phyloP scores from a whole-genome alignment of 2,329 filamentous ascomycete genomes.

The Arthroderma sp. region DNA sequence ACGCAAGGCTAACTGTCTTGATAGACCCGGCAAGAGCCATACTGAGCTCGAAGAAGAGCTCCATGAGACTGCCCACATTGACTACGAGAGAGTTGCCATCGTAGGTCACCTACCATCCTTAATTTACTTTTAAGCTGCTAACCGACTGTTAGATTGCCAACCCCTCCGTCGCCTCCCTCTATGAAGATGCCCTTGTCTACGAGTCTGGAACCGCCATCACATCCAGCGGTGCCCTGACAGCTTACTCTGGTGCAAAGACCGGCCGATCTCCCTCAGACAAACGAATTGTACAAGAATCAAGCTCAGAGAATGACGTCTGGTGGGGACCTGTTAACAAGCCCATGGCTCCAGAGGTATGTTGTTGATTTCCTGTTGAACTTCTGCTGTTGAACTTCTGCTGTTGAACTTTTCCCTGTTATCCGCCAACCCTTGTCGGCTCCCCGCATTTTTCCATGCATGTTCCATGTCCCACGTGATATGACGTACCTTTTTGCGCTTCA shows the following conservation, averaged over 20 bases:
- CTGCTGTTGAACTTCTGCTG: neutral
- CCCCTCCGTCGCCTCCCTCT: conserved; percentile 85
- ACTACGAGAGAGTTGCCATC: conserved; percentile 97
- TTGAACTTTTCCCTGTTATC: neutral
- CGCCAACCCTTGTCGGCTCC: neutral
- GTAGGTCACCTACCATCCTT: no score
- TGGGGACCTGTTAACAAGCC: conserved; percentile 99
- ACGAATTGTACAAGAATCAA: conserved; percentile 84
- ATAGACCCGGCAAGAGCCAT: conserved; percentile 70
- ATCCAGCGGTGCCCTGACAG: conserved; percentile 83
- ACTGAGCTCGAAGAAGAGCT: conserved; percentile 97
- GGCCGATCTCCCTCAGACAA: conserved; percentile 94
- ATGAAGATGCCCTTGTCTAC: conserved; percentile 98
- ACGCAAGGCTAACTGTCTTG: conserved; percentile 7
- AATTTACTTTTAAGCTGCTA: no score
- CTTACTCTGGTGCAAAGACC: conserved; percentile 97
- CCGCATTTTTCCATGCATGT: conserved; percentile 3
- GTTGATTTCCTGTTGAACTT: conserved; percentile 1
- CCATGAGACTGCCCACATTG: conserved; percentile 94
- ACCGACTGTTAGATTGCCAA: conserved; percentile 61
- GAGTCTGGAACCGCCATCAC: conserved; percentile 97
- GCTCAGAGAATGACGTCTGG: conserved; percentile 88
- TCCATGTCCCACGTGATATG: conserved; percentile 14
- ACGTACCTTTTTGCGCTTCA: conserved; percentile 15
- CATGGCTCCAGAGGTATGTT: conserved; percentile 85